These are phyloP conservation scores for Punica granatum DNA, from an alignment of 345 rosid genomes.

Conservation along the genomic window DNA sequence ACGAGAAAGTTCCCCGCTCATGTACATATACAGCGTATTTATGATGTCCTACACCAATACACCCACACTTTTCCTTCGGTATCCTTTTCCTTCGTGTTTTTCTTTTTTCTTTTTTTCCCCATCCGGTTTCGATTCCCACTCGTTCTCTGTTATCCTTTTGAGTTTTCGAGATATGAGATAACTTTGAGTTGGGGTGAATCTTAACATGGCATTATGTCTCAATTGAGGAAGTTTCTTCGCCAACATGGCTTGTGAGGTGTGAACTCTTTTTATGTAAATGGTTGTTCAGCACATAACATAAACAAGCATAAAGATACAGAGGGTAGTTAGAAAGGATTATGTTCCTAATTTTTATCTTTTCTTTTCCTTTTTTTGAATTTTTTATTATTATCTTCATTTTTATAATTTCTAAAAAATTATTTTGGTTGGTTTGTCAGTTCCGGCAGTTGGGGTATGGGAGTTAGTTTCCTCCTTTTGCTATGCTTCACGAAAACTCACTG, in stretches of 20 bases:
- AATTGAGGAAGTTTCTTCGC: background rate
- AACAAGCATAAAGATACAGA: background rate
- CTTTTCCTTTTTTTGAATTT: too few species aligned
- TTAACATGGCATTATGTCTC: slow-evolving; percentile 1
- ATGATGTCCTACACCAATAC: background rate
- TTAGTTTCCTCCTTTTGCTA: slow-evolving; percentile 13
- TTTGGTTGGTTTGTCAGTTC: slow-evolving; percentile 29
- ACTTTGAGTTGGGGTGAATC: background rate
- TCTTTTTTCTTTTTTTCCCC: background rate
- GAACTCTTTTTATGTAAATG: background rate
- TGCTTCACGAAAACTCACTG: slow-evolving; percentile 10
- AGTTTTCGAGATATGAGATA: background rate
- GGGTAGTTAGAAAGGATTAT: background rate
- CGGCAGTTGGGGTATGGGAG: slow-evolving; percentile 21
- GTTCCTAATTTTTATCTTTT: too few species aligned
- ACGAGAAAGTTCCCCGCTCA: slow-evolving; percentile 1
- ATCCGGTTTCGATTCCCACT: background rate
- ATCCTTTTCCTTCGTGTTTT: slow-evolving; percentile 1
- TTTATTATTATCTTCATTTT: background rate
- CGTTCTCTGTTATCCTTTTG: background rate
- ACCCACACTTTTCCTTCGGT: background rate
- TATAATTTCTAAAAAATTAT: background rate
- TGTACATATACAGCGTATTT: slow-evolving; percentile 8
- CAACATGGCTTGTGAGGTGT: background rate
- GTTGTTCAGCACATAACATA: background rate